phyloP scores from a whole-genome alignment of 768 basidiomycete genomes.

The Tricholoma bakamatsutake region DNA sequence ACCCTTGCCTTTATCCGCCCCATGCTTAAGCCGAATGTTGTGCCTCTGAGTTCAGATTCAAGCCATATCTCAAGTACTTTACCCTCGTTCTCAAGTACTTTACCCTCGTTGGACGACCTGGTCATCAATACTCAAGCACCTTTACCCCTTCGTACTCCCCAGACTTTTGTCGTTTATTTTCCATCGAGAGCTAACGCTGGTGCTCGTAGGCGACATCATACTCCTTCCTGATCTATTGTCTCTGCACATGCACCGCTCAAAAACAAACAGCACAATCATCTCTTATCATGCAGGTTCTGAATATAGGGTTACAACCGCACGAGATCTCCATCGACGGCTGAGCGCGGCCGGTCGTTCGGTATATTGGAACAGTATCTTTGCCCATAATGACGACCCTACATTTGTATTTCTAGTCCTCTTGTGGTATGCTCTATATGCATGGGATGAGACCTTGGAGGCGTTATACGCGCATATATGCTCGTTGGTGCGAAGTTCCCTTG shows the following conservation, averaged over 20 bases:
- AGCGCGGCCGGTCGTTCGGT: slow-evolving; percentile 34
- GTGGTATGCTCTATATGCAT: slow-evolving; percentile 58
- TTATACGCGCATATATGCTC: slow-evolving; percentile 45
- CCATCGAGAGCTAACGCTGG: neutral
- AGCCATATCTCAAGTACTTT: slow-evolving; percentile 11
- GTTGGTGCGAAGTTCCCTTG: slow-evolving; percentile 28
- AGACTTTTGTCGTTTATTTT: neutral
- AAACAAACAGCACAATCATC: slow-evolving; percentile 33
- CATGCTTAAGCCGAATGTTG: slow-evolving; percentile 23
- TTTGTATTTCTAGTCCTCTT: slow-evolving; percentile 46
- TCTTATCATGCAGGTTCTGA: slow-evolving; percentile 35
- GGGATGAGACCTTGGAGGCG: slow-evolving; percentile 52
- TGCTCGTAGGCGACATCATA: slow-evolving; percentile 23
- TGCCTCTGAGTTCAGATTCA: slow-evolving; percentile 15
- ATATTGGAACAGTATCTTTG: slow-evolving; percentile 41
- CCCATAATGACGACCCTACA: slow-evolving; percentile 41
- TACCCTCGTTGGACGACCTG: slow-evolving; percentile 17
- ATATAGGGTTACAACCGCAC: slow-evolving; percentile 29
- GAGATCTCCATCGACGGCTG: slow-evolving; percentile 30
- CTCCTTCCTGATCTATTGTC: slow-evolving; percentile 45
- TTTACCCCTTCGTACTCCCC: slow-evolving; percentile 23
- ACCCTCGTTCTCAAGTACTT: slow-evolving; percentile 7
- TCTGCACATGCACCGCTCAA: slow-evolving; percentile 46
- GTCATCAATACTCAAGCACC: slow-evolving; percentile 51
- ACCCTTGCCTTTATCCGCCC: slow-evolving; percentile 46